A percentile compares a stretch with the other conserved stretches of the same genome.
phyloP scores from a whole-genome alignment of 768 basidiomycete genomes.

The Paxillus involutus region DNA sequence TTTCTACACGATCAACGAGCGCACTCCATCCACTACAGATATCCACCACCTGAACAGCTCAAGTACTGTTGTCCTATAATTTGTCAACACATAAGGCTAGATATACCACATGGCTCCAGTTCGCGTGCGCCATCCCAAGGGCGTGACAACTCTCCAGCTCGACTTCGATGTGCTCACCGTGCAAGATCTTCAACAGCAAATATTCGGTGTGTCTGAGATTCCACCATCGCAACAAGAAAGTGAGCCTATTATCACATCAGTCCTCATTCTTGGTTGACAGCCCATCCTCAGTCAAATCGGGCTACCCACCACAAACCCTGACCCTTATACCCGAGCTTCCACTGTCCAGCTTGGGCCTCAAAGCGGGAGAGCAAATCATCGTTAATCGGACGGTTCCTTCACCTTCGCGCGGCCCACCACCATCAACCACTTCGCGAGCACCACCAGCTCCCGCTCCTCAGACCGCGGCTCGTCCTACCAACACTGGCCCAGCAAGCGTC shows the following conservation, averaged over 20 bases:
- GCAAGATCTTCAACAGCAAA: slow-evolving; percentile 71
- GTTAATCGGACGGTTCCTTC: slow-evolving; percentile 48
- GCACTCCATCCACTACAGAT: no score
- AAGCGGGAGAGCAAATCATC: slow-evolving; percentile 83
- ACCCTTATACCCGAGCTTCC: slow-evolving; percentile 74
- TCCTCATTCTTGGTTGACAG: not conserved
- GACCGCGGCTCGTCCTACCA: slow-evolving; percentile 15
- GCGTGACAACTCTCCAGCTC: slow-evolving; percentile 75
- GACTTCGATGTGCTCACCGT: slow-evolving; percentile 65
- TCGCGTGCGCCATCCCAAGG: slow-evolving; percentile 83
- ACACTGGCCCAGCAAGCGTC: slow-evolving; percentile 54
- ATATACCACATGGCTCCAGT: slow-evolving; percentile 57
- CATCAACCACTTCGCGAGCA: slow-evolving; percentile 13
- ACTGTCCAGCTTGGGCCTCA: slow-evolving; percentile 73
- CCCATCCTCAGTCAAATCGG: slow-evolving; percentile 54
- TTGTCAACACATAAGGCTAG: not conserved
- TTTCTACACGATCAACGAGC: no score
- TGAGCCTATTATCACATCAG: slow-evolving; percentile 37
- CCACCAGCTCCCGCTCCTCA: slow-evolving; percentile 14
- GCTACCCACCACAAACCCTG: slow-evolving; percentile 81
- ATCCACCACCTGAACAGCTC: not conserved
- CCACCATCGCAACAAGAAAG: slow-evolving; percentile 75
- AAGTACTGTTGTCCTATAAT: not conserved
- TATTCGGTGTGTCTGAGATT: slow-evolving; percentile 68
- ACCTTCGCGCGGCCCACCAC: slow-evolving; percentile 7